These are phyloP conservation scores for Dipteronia sinensis DNA, from an alignment of 345 rosid species.

Conservation along the genomic window DNA sequence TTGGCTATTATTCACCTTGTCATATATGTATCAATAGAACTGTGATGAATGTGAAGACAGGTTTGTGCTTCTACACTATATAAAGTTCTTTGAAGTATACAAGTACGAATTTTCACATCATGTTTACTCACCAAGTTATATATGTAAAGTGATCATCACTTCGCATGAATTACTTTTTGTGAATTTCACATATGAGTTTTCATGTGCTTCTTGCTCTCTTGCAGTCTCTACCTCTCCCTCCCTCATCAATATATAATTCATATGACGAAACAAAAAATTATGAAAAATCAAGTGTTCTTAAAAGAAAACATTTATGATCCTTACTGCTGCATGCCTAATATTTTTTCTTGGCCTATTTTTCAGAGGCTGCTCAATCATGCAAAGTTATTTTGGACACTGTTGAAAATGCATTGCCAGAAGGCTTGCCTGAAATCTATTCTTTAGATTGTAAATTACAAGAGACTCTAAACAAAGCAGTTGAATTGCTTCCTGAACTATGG, in stretches of 20 bases:
- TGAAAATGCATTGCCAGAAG: constrained; percentile 73
- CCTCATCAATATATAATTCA: not conserved
- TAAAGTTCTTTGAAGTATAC: not conserved
- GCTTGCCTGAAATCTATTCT: constrained; percentile 55
- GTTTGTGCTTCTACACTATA: not conserved
- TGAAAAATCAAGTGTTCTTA: not conserved
- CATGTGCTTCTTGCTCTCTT: not conserved
- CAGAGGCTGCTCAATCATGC: constrained; percentile 80
- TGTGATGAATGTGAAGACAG: not conserved
- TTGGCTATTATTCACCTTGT: not conserved
- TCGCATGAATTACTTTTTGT: not conserved
- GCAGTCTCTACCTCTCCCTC: not conserved
- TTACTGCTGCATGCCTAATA: not conserved
- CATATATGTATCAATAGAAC: not conserved
- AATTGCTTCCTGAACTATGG: constrained; percentile 75
- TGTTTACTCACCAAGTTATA: not conserved
- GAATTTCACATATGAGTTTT: not conserved
- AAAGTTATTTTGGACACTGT: constrained; percentile 62
- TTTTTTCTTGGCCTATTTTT: constrained; percentile 23
- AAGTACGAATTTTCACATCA: not conserved
- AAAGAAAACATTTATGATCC: not conserved
- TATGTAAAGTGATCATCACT: not conserved
- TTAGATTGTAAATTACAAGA: constrained; percentile 56
- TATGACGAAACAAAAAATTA: not conserved
- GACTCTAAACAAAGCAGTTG: constrained; percentile 60